A percentile compares a stretch with the other conserved stretches of the same genome.
phyloP scores from a whole-genome alignment of 1,284 basidiomycete species.

The Ustilago esculenta region DNA sequence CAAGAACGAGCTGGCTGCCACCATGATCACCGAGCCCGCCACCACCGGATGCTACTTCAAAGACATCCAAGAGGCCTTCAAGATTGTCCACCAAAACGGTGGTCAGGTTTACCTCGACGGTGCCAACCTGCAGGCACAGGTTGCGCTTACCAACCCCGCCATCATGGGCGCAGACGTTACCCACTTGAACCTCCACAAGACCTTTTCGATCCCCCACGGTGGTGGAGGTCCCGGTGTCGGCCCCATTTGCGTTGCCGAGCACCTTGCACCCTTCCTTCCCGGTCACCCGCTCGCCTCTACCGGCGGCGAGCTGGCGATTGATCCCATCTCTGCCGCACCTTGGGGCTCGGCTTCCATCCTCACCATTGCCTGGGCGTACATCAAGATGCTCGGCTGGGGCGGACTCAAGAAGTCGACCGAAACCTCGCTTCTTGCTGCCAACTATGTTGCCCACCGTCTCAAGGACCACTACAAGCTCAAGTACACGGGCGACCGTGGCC shows the following conservation, averaged over 20 bases:
- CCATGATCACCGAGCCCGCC: slow-evolving; percentile 84
- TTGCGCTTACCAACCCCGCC: slow-evolving; percentile 94
- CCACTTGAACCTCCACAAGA: slow-evolving; percentile 97
- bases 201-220: slow-evolving; percentile 93
- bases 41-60: slow-evolving; percentile 98
- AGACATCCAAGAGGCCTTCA: slow-evolving; percentile 88
- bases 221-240: slow-evolving; percentile 96
- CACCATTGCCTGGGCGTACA: slow-evolving; percentile 90
- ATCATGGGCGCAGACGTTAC: slow-evolving; percentile 96
- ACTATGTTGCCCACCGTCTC: slow-evolving; percentile 93
- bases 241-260: slow-evolving; percentile 92
- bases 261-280: slow-evolving; percentile 93
- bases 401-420: slow-evolving; percentile 87
- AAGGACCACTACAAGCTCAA: slow-evolving; percentile 85
- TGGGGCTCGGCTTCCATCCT: slow-evolving; percentile 94
- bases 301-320: slow-evolving; percentile 79
- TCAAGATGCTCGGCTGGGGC: slow-evolving; percentile 86
- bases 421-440: slow-evolving; percentile 89
- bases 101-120: slow-evolving; percentile 97
- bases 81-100: slow-evolving; percentile 91
- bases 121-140: slow-evolving; percentile 94
- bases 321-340: slow-evolving; percentile 88
- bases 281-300: slow-evolving; percentile 82
- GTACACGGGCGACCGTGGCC: slow-evolving; percentile 87
- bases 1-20: slow-evolving; percentile 89